These are phyloP conservation scores for Letharia columbiana DNA, from an alignment of 495 filamentous ascomycete genomes.

Conservation along the genomic window DNA sequence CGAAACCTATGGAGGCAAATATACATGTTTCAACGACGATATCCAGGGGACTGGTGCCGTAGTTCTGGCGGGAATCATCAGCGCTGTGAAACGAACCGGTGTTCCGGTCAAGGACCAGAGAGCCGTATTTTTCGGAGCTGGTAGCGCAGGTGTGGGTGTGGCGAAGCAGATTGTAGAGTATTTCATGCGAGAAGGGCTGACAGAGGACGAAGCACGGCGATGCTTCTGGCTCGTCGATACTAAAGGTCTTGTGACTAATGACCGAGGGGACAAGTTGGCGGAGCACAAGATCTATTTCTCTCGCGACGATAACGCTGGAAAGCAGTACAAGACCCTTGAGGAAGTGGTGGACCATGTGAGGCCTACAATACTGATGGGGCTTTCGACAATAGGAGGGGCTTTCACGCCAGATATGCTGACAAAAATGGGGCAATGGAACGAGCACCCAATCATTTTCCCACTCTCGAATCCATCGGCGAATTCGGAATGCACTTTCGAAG, in stretches of 20 bases:
- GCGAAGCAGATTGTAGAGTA: conserved; percentile 94
- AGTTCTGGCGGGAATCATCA: conserved; percentile 88
- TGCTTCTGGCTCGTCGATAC: conserved; percentile 99
- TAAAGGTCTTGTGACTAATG: conserved; percentile 86
- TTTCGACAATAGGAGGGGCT: conserved; percentile 88
- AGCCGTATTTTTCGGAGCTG: conserved; percentile 93
- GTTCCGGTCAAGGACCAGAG: conserved; percentile 83
- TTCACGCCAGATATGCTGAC: conserved; percentile 83
- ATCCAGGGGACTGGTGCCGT: conserved; percentile 98
- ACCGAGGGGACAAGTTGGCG: conserved; percentile 87
- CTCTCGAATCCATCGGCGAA: conserved; percentile 91
- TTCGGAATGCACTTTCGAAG: conserved; percentile 94
- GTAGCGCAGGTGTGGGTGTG: conserved; percentile 91
- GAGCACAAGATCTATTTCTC: conserved; percentile 99
- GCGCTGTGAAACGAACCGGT: conserved; percentile 80
- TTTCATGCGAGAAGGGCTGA: conserved; percentile 86
- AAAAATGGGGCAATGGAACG: conserved; percentile 75
- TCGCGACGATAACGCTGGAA: conserved; percentile 81
- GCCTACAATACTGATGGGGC: conserved; percentile 87
- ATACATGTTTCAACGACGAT: conserved; percentile 98
- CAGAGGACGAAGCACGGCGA: conserved; percentile 77
- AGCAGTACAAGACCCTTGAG: conserved; percentile 82
- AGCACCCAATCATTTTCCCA: conserved; percentile 82
- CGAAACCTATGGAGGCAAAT: conserved; percentile 73
- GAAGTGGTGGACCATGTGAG: conserved; percentile 89